Evolutionary conservation across 2,329 filamentous ascomycete genomes (phyloP).

Genomic region (Aspergillus pseudonomiae): DNA sequence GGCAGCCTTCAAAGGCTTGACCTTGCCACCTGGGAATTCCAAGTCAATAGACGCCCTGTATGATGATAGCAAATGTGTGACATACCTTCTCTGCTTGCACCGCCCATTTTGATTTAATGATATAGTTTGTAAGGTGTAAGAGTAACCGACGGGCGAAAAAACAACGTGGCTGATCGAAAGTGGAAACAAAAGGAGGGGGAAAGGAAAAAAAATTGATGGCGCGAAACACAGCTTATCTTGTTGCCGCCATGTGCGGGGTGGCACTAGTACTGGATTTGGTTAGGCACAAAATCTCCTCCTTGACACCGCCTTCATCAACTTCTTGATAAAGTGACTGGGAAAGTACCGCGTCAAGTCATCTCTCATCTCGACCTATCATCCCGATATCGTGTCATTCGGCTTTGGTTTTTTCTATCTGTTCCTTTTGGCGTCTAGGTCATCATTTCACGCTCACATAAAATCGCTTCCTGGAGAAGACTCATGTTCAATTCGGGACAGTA

Average conservation of each 20-base stretch:
- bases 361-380: conserved; percentile 9
- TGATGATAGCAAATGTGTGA: not conserved
- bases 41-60: not conserved
- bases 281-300: conserved; percentile 24
- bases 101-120: conserved; percentile 59
- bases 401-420: not conserved
- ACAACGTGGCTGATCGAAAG: conserved; percentile 24
- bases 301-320: conserved; percentile 16
- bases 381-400: conserved; percentile 12
- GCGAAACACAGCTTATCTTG: conserved; percentile 25
- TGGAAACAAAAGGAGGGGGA: conserved; percentile 1
- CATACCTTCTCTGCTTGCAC: conserved; percentile 67
- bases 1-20: conserved; percentile 80
- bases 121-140: conserved; percentile 13
- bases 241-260: conserved; percentile 18
- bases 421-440: not conserved
- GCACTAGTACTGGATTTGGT: conserved; percentile 20
- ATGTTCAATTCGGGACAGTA: conserved; percentile 19
- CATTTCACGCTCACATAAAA: not conserved
- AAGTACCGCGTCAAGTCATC: not conserved
- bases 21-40: conserved; percentile 69
- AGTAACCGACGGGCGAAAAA: conserved; percentile 13
- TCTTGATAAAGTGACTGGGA: not conserved
- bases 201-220: conserved; percentile 12
- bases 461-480: conserved; percentile 5